Percentiles rank a stretch among this genome's conserved stretches.
Evolutionary conservation across 2,329 filamentous ascomycete species (phyloP).

Genomic region (Geosmithia flava): DNA sequence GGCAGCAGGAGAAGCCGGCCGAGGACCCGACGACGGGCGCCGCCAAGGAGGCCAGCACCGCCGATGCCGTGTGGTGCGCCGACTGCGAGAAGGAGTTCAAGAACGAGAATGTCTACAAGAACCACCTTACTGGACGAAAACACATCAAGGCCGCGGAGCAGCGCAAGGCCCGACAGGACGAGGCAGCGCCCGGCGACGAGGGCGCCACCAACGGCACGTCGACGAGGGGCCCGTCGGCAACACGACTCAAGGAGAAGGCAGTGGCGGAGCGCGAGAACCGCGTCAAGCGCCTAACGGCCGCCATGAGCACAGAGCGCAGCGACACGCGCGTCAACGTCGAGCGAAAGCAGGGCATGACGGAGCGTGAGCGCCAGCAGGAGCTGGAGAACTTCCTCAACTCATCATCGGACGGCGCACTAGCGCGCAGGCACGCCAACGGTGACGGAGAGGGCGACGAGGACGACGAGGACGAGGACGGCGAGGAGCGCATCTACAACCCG

Average conservation of each 20-base stretch:
- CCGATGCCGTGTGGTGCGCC: slow-evolving; percentile 71
- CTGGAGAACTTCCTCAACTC: slow-evolving; percentile 66
- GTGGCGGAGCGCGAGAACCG: slow-evolving; percentile 83
- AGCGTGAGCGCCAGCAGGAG: slow-evolving; percentile 88
- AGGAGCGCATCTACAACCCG: slow-evolving; percentile 92
- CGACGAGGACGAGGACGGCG: slow-evolving; percentile 64
- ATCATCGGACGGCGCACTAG: slow-evolving; percentile 8
- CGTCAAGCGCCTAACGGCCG: slow-evolving; percentile 64
- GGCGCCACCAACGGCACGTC: slow-evolving; percentile 11
- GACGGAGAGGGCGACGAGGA: slow-evolving; percentile 58
- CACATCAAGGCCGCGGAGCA: slow-evolving; percentile 74
- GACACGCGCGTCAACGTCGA: slow-evolving; percentile 93
- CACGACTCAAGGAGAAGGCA: slow-evolving; percentile 70
- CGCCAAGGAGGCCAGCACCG: slow-evolving; percentile 13
- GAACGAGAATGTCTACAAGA: slow-evolving; percentile 89
- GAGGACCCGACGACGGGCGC: slow-evolving; percentile 11
- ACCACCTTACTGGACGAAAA: slow-evolving; percentile 81
- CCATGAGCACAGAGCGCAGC: slow-evolving; percentile 76
- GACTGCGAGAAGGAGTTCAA: slow-evolving; percentile 93
- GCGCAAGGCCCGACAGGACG: slow-evolving; percentile 27
- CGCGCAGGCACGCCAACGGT: slow-evolving; percentile 14
- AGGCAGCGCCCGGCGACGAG: slow-evolving; percentile 11
- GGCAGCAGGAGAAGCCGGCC: slow-evolving; percentile 46
- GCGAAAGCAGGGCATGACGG: slow-evolving; percentile 93
- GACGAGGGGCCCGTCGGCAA: slow-evolving; percentile 20